These are phyloP conservation scores for Diddensiella transvaalensis DNA, from an alignment of 805 yeast species.

Conservation along the genomic window DNA sequence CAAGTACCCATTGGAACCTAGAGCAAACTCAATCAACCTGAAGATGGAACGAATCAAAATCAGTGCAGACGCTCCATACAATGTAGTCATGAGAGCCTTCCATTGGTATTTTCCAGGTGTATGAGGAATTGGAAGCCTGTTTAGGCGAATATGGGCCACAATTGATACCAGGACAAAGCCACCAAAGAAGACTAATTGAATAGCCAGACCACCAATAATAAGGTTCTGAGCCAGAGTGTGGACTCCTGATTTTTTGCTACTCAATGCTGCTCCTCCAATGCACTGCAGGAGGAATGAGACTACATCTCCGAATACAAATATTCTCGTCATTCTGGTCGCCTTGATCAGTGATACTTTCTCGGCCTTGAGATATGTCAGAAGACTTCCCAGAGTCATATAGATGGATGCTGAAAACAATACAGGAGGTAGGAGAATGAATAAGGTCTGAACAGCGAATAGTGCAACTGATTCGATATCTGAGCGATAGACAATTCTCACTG, in stretches of 20 bases:
- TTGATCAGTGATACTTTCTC: constrained; percentile 45
- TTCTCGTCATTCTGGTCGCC: constrained; percentile 57
- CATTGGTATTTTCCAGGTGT: constrained; percentile 8
- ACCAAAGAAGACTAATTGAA: constrained; percentile 70
- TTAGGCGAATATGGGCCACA: constrained; percentile 15
- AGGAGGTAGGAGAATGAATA: constrained; percentile 72
- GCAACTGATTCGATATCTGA: constrained; percentile 34
- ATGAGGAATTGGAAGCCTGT: constrained; percentile 1
- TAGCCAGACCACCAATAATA: constrained; percentile 73
- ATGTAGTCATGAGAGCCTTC: constrained; percentile 13
- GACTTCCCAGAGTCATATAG: constrained; percentile 65
- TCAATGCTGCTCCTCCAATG: constrained; percentile 64
- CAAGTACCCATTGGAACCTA: constrained; percentile 66
- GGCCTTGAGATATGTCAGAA: constrained; percentile 48
- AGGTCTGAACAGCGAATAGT: constrained; percentile 59
- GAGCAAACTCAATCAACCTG: constrained; percentile 65
- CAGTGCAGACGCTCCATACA: constrained; percentile 43
- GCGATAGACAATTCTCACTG: constrained; percentile 51
- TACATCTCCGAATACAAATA: constrained; percentile 68
- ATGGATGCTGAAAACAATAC: constrained; percentile 81
- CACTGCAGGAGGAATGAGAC: constrained; percentile 65
- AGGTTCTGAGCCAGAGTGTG: constrained; percentile 49
- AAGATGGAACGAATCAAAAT: constrained; percentile 68
- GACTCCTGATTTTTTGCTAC: constrained; percentile 37
- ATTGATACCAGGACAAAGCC: constrained; percentile 52